These are phyloP conservation scores for Paulownia fortunei DNA, from an alignment of 257 asterid species.

Conservation along the genomic window DNA sequence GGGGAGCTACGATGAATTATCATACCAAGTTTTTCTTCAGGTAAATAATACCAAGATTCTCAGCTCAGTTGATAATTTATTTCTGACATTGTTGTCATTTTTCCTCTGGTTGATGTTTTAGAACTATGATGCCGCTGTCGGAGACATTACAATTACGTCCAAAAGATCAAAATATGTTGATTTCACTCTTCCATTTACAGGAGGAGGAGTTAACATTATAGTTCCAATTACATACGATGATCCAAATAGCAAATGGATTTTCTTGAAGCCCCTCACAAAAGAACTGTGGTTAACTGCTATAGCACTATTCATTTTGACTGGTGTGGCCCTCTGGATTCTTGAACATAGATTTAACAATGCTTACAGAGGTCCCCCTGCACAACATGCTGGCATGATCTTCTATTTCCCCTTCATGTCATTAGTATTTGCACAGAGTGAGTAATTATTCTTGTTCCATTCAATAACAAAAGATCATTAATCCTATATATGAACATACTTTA, in stretches of 20 bases:
- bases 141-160: conserved; percentile 52
- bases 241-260: conserved; percentile 34
- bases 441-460: neutral
- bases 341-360: conserved; percentile 45
- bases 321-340: conserved; percentile 48
- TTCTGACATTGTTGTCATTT: neutral
- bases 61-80: neutral
- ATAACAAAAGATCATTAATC: neutral
- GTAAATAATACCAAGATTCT: conserved; percentile 17
- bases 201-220: conserved; percentile 44
- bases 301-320: conserved; percentile 39
- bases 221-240: conserved; percentile 40
- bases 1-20: conserved; percentile 39
- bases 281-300: conserved; percentile 47
- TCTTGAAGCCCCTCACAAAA: conserved; percentile 45
- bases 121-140: conserved; percentile 52
- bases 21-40: conserved; percentile 31
- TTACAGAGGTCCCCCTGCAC: conserved; percentile 41
- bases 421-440: conserved; percentile 46
- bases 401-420: conserved; percentile 49
- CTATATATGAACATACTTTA: too few species aligned
- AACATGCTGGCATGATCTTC: conserved; percentile 45
- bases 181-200: conserved; percentile 50
- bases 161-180: conserved; percentile 50
- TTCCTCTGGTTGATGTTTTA: conserved; percentile 20